A percentile compares a stretch with the other conserved stretches of the same genome.
Conservation (phyloP, 2,329 filamentous ascomycete genomes). For the Dothideomycetes sp. region DNA sequence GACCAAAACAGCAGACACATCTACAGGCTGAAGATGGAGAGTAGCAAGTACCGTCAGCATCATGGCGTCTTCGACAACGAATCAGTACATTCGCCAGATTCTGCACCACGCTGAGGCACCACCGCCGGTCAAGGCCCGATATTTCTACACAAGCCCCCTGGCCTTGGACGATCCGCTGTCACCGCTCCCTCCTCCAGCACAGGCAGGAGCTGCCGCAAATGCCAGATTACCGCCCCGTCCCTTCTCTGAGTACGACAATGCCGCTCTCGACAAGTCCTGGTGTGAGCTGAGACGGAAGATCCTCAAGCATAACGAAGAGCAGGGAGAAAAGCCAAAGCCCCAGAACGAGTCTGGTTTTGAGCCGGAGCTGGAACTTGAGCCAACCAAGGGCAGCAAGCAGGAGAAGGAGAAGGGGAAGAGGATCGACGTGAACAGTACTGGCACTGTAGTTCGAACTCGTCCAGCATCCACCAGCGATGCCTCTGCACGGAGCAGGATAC, state of each 20-base stretch:
- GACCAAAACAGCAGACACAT: neutral
- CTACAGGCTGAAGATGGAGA: slow-evolving; percentile 2
- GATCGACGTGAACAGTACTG: neutral
- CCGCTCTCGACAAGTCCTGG: slow-evolving; percentile 29
- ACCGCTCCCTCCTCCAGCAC: slow-evolving; percentile 26
- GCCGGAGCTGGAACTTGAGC: no score
- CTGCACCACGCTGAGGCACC: slow-evolving; percentile 31
- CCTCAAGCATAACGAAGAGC: slow-evolving; percentile 26
- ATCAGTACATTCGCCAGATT: slow-evolving; percentile 37
- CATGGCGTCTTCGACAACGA: slow-evolving; percentile 20
- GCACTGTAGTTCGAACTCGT: neutral
- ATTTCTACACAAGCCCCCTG: slow-evolving; percentile 30
- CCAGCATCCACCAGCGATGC: slow-evolving; percentile 4
- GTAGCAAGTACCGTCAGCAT: neutral
- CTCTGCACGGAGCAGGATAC: slow-evolving; percentile 1
- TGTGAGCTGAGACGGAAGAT: slow-evolving; percentile 27
- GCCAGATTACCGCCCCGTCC: slow-evolving; percentile 26
- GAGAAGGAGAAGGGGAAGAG: slow-evolving; percentile 11
- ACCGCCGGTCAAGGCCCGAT: slow-evolving; percentile 27
- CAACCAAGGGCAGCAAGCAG: neutral
- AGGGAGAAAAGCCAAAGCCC: slow-evolving; percentile 23
- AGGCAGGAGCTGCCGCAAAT: slow-evolving; percentile 17
- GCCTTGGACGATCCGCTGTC: slow-evolving; percentile 33
- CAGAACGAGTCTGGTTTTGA: neutral
- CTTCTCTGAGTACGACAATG: slow-evolving; percentile 31